Evolutionary conservation across 2,329 filamentous ascomycete species (phyloP), one percentile per base, ranked within the genome.

Genomic region (Penicillium vulpinum): DNA sequence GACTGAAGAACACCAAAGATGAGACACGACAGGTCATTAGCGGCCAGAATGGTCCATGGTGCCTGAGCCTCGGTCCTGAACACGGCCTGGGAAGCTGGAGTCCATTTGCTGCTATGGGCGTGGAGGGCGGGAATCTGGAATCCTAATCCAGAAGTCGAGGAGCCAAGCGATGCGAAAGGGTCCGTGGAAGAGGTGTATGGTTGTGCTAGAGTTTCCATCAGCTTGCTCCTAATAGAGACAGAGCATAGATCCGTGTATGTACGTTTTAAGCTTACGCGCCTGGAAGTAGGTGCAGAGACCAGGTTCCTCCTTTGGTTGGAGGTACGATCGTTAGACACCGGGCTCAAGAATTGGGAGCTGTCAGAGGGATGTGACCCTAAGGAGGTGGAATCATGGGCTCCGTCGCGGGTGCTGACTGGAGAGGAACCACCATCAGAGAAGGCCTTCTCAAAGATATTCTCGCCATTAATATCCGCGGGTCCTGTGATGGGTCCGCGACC

Each of bases 1-100:
- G 91, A 90, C 70, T 91, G 91, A n/a, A 92, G 96, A 10, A 99
- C 91, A n/a, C 94, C 94, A 77, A 97, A 99, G n/a, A 97, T 88
- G 41, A 99, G 81, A 75, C 94, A 99, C 18, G 94, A 94, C 47
- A 99, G 81, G 72, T 99, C 94, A 71, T 99, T 99, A 48, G 94
- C 94, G 3, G 94, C 91, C 51, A 97, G 84, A 58, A 99, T 97
- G 1, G 93, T 99, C 90, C 92, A 99, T 3, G 93, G 94, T 9
- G 91, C 85, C 62, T 89, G 87, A 15, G 90, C 84, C 74, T 96
- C 91, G n/a, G 94, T 99, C 8, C 93, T 95, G 72, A 99, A 99
- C 56, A 99, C 97, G 51, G 94, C 94, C 73, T 99, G 94, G 5
- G 93, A 90, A 40, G 91, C 90, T 8, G 92, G 92, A 15, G 90